Percentiles rank a stretch among this genome's conserved stretches.
Conservation (phyloP, 305 asterid species). For the Fraxinus sp. region DNA sequence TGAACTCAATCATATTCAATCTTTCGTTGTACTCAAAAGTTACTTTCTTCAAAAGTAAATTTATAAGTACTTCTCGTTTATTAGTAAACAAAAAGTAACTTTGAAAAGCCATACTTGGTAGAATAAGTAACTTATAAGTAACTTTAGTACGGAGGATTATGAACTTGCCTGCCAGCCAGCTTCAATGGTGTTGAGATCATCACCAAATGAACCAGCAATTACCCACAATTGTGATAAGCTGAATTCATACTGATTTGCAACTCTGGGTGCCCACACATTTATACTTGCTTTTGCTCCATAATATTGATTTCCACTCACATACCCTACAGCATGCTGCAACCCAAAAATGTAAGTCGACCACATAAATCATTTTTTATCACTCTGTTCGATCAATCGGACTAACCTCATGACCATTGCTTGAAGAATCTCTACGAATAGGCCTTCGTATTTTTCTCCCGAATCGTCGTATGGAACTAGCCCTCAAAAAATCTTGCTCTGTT, state of each 20-base stretch:
- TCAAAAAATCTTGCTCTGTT: constrained; percentile 52
- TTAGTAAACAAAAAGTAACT: neutral
- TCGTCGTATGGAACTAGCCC: constrained; percentile 47
- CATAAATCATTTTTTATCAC: neutral
- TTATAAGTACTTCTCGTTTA: neutral
- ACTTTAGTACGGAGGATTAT: neutral
- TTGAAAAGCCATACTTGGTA: too few species aligned
- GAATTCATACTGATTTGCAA: constrained; percentile 65
- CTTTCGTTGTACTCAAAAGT: neutral
- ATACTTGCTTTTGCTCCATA: constrained; percentile 91
- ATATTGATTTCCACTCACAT: constrained; percentile 73
- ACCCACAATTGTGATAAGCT: constrained; percentile 91
- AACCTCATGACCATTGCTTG: constrained; percentile 78
- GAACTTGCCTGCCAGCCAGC: constrained; percentile 97
- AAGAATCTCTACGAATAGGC: constrained; percentile 53
- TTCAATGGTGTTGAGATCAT: constrained; percentile 97
- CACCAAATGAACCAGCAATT: constrained; percentile 84
- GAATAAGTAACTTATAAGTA: neutral
- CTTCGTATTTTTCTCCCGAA: constrained; percentile 54
- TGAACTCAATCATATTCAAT: neutral
- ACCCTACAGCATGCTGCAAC: constrained; percentile 87
- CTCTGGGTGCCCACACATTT: constrained; percentile 84
- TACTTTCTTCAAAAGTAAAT: neutral
- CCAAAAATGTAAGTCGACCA: constrained; percentile 9
- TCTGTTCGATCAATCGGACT: neutral